Conservation (phyloP, 495 filamentous ascomycete genomes). For the Tuber microsphaerosporum region DNA sequence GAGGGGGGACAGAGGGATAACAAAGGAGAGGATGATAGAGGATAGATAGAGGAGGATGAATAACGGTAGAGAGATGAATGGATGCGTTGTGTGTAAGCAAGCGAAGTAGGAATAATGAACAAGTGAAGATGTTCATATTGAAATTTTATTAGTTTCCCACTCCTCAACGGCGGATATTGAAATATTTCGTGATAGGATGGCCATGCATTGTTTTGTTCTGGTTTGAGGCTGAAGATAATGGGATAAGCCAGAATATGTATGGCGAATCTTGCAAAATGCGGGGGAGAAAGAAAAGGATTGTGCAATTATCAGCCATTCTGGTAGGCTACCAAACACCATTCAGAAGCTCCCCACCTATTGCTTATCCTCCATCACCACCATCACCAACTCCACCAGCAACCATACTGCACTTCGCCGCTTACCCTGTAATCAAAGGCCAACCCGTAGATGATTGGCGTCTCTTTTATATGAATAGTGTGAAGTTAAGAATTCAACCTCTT, state of each 20-base stretch:
- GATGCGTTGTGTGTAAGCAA: neutral
- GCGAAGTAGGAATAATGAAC: neutral
- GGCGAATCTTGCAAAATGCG: neutral
- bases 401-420: neutral
- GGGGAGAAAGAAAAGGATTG: neutral
- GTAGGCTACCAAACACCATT: neutral
- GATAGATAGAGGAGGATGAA: slow-evolving; percentile 2
- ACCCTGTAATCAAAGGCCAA: neutral
- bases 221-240: slow-evolving; percentile 5
- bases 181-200: neutral
- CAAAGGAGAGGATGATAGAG: neutral
- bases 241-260: neutral
- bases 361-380: neutral
- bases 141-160: neutral
- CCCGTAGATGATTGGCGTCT: neutral
- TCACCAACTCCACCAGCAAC: neutral
- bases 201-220: neutral
- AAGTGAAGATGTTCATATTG: neutral
- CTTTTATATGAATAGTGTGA: neutral
- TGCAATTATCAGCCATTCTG: neutral
- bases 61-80: neutral
- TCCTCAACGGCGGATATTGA: neutral
- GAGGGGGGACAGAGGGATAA: neutral
- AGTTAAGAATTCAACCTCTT: slow-evolving; percentile 2
- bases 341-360: neutral